phyloP scores from a whole-genome alignment of 495 filamentous ascomycete species.

The Hypoxylon perforatum region DNA sequence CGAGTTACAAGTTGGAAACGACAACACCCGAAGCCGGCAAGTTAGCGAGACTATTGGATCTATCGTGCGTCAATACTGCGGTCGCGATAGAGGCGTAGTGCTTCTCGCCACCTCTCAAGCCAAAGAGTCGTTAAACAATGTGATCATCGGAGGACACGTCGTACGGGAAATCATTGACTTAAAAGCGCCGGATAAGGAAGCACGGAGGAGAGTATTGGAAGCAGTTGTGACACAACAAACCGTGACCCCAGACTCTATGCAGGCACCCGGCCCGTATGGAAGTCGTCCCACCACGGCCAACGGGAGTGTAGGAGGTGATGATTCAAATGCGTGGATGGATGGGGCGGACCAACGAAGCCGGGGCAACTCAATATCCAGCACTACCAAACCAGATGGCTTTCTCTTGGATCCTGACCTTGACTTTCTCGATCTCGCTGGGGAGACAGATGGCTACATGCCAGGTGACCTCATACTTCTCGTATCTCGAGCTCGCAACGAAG shows the following conservation, averaged over 20 bases:
- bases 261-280: conserved; percentile 50
- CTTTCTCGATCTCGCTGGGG: conserved; percentile 89
- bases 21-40: conserved; percentile 91
- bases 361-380: conserved; percentile 15
- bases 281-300: conserved; percentile 65
- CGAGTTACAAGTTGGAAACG: conserved; percentile 88
- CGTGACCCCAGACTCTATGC: conserved; percentile 51
- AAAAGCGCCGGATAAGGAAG: conserved; percentile 91
- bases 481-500: conserved; percentile 88
- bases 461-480: conserved; percentile 89
- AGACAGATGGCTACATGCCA: conserved; percentile 97
- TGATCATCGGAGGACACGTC: conserved; percentile 82
- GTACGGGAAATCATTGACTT: conserved; percentile 85
- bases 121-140: conserved; percentile 86
- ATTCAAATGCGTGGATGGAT: conserved; percentile 77
- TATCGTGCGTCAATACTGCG: conserved; percentile 83
- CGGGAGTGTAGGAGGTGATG: conserved; percentile 57
- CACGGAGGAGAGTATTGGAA: conserved; percentile 82
- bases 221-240: conserved; percentile 67
- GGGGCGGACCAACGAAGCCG: conserved; percentile 52
- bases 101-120: conserved; percentile 91
- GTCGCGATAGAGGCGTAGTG: conserved; percentile 77
- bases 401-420: conserved; percentile 80
- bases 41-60: conserved; percentile 89
- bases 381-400: conserved; percentile 67